These are phyloP conservation scores for Knufia petricola DNA, from an alignment of 2,329 filamentous ascomycete genomes.

Conservation along the genomic window DNA sequence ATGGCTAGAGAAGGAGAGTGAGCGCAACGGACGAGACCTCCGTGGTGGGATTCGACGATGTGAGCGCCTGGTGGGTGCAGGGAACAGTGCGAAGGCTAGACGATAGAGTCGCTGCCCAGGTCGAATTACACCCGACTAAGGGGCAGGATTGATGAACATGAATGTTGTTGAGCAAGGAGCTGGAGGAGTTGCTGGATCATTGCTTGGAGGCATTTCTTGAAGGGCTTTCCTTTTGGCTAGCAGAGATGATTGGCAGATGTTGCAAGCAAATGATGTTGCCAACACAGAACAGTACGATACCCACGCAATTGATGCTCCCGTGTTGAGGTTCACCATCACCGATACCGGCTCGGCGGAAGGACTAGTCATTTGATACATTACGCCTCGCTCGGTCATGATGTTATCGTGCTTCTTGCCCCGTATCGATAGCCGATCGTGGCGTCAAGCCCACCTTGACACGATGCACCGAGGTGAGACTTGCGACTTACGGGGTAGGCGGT, in stretches of 20 bases:
- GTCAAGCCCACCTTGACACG: no score
- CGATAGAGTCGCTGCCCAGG: conserved; percentile 6
- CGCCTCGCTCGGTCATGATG: neutral
- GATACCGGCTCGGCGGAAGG: neutral
- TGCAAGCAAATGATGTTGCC: neutral
- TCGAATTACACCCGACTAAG: neutral
- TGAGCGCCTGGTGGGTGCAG: conserved; percentile 18
- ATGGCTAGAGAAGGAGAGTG: conserved; percentile 21
- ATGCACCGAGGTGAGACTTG: no score
- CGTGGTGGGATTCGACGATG: conserved; percentile 18
- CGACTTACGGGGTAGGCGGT: neutral
- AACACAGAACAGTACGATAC: neutral
- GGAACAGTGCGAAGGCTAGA: conserved; percentile 2
- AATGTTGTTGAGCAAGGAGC: conserved; percentile 1
- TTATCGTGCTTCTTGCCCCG: neutral
- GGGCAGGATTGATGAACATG: no score
- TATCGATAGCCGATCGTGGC: neutral
- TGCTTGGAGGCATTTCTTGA: neutral
- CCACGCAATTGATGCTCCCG: neutral
- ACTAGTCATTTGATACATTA: neutral
- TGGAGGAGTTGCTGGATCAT: conserved; percentile 8
- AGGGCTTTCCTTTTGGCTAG: no score
- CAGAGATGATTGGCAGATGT: neutral
- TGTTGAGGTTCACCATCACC: neutral
- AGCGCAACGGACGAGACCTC: conserved; percentile 20